Conservation (phyloP, 2,329 filamentous ascomycete species). For the Berkeleyomyces rouxiae region DNA sequence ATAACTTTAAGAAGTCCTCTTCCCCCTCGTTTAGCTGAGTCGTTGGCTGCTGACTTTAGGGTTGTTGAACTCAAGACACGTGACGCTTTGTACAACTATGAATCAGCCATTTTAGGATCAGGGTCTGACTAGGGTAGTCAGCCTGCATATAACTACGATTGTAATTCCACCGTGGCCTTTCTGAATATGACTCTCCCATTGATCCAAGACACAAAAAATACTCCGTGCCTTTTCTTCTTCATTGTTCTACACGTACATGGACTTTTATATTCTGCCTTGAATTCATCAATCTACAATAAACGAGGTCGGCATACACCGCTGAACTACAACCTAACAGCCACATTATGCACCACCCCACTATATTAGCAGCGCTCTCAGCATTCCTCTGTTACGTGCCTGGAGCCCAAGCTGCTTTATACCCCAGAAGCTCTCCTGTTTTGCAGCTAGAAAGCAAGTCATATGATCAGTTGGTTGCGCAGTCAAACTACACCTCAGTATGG, state of each 20-base stretch:
- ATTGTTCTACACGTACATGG: not conserved
- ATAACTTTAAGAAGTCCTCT: too few relatives aligned
- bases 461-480: conserved; percentile 66
- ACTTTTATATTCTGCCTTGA: not conserved
- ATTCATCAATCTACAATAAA: not conserved
- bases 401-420: conserved; percentile 50
- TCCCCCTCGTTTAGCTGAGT: too few relatives aligned
- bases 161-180: not conserved
- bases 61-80: too few relatives aligned
- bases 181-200: not conserved
- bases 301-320: not conserved
- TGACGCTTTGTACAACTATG: not conserved
- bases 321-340: not conserved
- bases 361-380: not conserved
- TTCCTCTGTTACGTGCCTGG: not conserved
- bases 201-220: too few relatives aligned
- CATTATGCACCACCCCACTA: conserved; percentile 3
- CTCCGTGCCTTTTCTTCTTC: not conserved
- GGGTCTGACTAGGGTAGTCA: not conserved
- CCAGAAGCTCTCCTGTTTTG: conserved; percentile 72
- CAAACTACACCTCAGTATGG: conserved; percentile 73
- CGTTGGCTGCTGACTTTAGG: too few relatives aligned
- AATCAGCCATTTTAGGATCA: not conserved
- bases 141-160: not conserved
- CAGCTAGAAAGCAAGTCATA: conserved; percentile 68